Base-by-base conservation (phyloP, 495 filamentous ascomycete genomes). In the Aspergillus nidulans region DNA sequence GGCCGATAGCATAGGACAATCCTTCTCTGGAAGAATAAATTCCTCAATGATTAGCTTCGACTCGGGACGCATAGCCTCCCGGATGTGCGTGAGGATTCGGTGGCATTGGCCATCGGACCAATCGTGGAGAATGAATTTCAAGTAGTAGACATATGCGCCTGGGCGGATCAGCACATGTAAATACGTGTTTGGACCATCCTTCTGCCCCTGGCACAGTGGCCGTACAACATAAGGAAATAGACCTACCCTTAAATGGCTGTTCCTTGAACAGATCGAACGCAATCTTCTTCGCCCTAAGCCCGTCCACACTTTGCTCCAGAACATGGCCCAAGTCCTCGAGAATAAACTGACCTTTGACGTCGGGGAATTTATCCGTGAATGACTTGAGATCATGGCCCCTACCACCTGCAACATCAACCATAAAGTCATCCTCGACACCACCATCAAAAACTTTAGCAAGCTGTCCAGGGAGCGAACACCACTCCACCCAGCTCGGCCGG, bases 321-420 rank as follows among this genome's bases (percentile, higher is more conserved):
- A 77, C 77, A 26, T 74, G 52, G 6, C 62, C 61, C 9, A 78
- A 42, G 26, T 81, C 78, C 55, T 82, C 71, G 9, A 81, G 53
- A 13, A 82, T 58, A 16, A 77, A 65, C 16, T 63, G 67, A 13
- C 65, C 62, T 20, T 41, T 36, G 1, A 44, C 34, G 25, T 50
- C 21, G 1, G 65, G 57, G 51, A 65, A 65, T 49, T 34, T 56
- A 9, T 59, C 32, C 45, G 45, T 59, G 51, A 81, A 51, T 15
- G 63, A 65, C 21, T 63, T 53, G 10, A 78, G 49, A 55, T 82
- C 77, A 45, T 80, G 75, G 0, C 81, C 80, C 7, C 64, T 50
- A 9, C 68, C 69, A 5, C 76, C 80, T 25, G 64, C 80, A 0
- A 82, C 61, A 65, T 84, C 82, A 18, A 83, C 77, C 0, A 84